Evolutionary conservation across 768 basidiomycete genomes (phyloP), one percentile per base, ranked within the genome.

Genomic region (Podaxis sp.): DNA sequence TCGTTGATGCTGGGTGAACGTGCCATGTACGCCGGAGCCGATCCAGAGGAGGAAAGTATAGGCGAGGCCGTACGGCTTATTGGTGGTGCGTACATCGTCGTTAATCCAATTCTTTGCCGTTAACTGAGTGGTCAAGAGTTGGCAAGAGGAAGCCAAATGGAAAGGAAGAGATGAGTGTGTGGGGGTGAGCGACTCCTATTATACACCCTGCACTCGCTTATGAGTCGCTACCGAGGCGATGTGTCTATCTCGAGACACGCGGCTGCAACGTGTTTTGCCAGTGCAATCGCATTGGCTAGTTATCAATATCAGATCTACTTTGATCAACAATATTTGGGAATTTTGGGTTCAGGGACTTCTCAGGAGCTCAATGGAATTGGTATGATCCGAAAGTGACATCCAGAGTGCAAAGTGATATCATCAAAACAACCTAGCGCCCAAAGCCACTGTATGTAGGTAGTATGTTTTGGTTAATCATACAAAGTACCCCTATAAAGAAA

Each of bases 1-100:
- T 85, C 84, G 10, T 79, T 69, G 27, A 74, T 65, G 59, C 79
- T 80, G 16, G 77, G 74, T 9, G 77, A 76, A 40, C 79, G 75
- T 70, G 25, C 61, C 37, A 60, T 36, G 38, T 44, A 54, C 21
- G 62, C 36, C 18, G 56, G 37, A 5, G 38, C 4, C 25, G 37
- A 4, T 1, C 54, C 54, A 10, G n/a, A 35, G n/a, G 60, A n/a
- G 13, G 55, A 64, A 3, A 51, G 46, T 38, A 48, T 55, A 18
- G 59, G 62, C n/a, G 62, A 63, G 1, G 59, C 59, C 4, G 59
- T 61, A 10, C 64, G 58, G 37, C 64, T 63, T 47, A 57, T 47
- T 28, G 62, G 59, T 62, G 57, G 50, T 32, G 57, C 62, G 55
- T 63, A 66, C 62, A 66, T 66, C 35, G 7, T 32, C 7, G 32